Evolutionary conservation across 2,329 filamentous ascomycete species (phyloP), one percentile per base, ranked within the genome.

Genomic region (Xylariaceae sp.): DNA sequence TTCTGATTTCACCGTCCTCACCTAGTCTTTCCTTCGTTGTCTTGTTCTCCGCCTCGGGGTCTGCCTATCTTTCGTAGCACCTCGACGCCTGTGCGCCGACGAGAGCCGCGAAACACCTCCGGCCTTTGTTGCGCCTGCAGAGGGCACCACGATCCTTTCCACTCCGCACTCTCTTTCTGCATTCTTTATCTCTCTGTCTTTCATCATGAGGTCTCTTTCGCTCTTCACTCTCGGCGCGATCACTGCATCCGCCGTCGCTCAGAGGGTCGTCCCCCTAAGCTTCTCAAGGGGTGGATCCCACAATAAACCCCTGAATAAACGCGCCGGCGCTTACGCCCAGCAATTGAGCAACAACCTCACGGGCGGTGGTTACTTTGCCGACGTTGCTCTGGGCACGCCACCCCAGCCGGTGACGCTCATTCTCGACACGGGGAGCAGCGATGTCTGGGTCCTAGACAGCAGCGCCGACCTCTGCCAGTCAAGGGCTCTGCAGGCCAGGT

Each of bases 341-440:
- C 61, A 65, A 39, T 65, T 81, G 34, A 68, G 76, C 64, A 84
- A 84, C 68, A 81, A 80, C 58, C 63, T 81, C 56, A 76, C 74
- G 0, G 76, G 74, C 43, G 80, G 78, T 32, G 76, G 78, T 13
- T 84, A 84, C 70, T 82, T 77, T 63, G 76, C 78, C 39, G 74
- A 80, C 47, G 74, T 86, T 40, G 70, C 71, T n/a, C 68, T 86
- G 40, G 83, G 83, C 47, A 83, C 81, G 0, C 83, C 83, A 0
- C 70, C 73, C 0, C 83, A 86, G 67, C 66, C 68, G 2, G 67
- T 84, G 47, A 73, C 68, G 49, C 72, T 86, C 61, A 72, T 80
- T 49, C 74, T 85, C 57, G 83, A 86, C 67, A 86, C 83, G 2
- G 83, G 83, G 26, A 84, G 80, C 66, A 83, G 79, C 59, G 83